Evolutionary conservation across 2,329 filamentous ascomycete genomes (phyloP), one percentile per base, ranked within the genome.

Genomic region (Fusarium armeniacum): DNA sequence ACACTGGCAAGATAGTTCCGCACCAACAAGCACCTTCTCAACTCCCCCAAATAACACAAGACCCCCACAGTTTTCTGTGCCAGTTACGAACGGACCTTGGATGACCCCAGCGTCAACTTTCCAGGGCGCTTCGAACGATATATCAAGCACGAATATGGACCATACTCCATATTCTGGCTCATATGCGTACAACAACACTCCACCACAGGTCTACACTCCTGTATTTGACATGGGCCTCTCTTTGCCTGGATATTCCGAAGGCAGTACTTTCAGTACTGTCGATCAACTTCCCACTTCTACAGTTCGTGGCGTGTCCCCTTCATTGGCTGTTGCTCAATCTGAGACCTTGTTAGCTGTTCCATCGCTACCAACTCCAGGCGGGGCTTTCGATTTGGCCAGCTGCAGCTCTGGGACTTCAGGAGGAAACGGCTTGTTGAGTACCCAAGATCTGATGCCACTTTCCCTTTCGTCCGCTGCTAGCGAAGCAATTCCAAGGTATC

Each of bases 231-330:
- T 78, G 62, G 67, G 66, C 3, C 57, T 81, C 35, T 67, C 76
- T 20, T 73, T 83, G 45, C 59, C 78, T 30, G 76, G 75, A 24
- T 84, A 80, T 62, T 62, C 78, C 38, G 79, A 82, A 32, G 76
- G 80, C 33, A 73, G 71, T 46, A 56, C 75, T 45, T 76, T 83
- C 57, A 80, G 81, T 41, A 75, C 76, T 55, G 62, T 79, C 38
- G 77, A 80, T 59, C 78, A 80, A 44, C 75, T 78, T 44, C 80
- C 81, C 63, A 67, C 76, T 70, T 80, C 79, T 75, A 78, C 82
- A 76, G 81, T 85, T 80, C 83, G 84, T 81, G 83, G 81, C 78
- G 79, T 82, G 68, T 83, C 83, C 75, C 83, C 84, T 78, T 79
- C 80, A 75, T 76, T 81, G 73, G 80, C 82, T 70, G 79, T 82